phyloP scores from a whole-genome alignment of 495 filamentous ascomycete genomes.

The Xylaria acuta region DNA sequence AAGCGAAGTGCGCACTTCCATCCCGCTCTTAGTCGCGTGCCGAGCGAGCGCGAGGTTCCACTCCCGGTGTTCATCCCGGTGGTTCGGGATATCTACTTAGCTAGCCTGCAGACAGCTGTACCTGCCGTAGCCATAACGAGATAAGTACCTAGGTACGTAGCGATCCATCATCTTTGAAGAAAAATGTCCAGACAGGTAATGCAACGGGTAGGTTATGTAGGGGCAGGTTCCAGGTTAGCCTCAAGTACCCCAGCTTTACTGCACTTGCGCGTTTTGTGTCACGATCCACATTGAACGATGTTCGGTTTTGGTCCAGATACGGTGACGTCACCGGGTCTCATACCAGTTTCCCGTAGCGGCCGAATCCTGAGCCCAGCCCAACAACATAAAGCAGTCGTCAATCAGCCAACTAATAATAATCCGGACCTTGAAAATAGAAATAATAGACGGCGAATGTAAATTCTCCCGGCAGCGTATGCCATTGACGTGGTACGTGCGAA shows the following conservation, averaged over 20 bases:
- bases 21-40: constrained; percentile 7
- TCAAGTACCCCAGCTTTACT: not conserved
- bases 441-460: not conserved
- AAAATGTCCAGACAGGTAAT: not conserved
- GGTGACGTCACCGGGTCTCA: constrained; percentile 21
- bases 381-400: not conserved
- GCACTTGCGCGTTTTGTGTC: not conserved
- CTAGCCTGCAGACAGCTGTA: not conserved
- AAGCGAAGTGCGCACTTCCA: not conserved
- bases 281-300: constrained; percentile 1
- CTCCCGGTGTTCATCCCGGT: constrained; percentile 6
- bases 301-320: not conserved
- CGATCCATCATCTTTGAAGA: not conserved
- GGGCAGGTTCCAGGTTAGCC: not conserved
- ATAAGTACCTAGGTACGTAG: not conserved
- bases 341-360: not conserved
- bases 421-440: not conserved
- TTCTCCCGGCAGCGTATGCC: not conserved
- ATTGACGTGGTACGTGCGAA: not conserved
- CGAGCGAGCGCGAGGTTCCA: constrained; percentile 13
- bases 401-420: not conserved
- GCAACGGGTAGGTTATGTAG: not conserved
- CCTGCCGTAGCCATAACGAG: not conserved
- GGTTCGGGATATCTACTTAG: not conserved
- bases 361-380: not conserved